Conservation (phyloP, 768 basidiomycete species). For the Tephrocybe sp. region DNA sequence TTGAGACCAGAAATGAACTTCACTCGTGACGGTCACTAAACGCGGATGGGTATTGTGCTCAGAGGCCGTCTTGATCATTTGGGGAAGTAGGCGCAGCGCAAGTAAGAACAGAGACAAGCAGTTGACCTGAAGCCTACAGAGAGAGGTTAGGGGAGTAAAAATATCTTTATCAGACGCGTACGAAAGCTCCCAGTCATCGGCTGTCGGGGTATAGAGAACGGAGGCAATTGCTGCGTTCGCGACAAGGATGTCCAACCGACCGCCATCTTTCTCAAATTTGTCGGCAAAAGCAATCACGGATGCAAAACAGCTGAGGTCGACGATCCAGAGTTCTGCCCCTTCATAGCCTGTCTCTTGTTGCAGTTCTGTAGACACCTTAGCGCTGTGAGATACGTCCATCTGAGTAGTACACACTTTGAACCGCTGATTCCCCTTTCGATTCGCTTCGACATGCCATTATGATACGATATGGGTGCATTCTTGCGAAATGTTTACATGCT, state of each 20-base stretch:
- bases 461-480: conserved; percentile 40
- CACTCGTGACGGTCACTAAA: conserved; percentile 44
- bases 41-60: conserved; percentile 30
- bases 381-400: neutral
- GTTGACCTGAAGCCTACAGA: conserved; percentile 48
- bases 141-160: neutral
- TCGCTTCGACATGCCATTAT: conserved; percentile 39
- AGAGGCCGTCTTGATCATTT: conserved; percentile 36
- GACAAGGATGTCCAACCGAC: conserved; percentile 43
- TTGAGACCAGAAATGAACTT: conserved; percentile 32
- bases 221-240: conserved; percentile 38
- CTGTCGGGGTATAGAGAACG: conserved; percentile 21
- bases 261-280: conserved; percentile 29
- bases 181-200: conserved; percentile 49
- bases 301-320: conserved; percentile 41
- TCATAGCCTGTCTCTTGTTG: conserved; percentile 31
- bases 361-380: conserved; percentile 20
- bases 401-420: conserved; percentile 27
- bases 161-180: conserved; percentile 17
- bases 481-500: conserved; percentile 43
- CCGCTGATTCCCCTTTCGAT: conserved; percentile 33
- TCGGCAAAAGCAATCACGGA: conserved; percentile 41
- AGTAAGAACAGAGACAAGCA: conserved; percentile 40
- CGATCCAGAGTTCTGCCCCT: conserved; percentile 35
- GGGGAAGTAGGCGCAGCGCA: conserved; percentile 42